These are phyloP conservation scores for Nitzschia sp. DNA, from an alignment of 108 stramenopile species.

Conservation along the genomic window DNA sequence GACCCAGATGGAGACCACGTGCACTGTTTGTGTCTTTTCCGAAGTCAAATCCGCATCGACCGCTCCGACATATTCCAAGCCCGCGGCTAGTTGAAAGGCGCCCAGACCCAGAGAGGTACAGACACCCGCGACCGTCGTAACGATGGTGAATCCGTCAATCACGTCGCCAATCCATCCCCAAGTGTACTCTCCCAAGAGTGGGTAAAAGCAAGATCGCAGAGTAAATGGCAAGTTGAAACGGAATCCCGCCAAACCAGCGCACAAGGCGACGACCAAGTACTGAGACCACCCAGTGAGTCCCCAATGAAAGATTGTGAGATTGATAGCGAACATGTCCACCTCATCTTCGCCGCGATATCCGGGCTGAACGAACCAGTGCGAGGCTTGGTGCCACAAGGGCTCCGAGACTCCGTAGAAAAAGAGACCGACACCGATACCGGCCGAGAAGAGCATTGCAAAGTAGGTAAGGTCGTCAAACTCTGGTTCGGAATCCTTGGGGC, in stretches of 20 bases:
- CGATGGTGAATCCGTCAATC: constrained; percentile 58
- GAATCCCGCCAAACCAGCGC: constrained; percentile 45
- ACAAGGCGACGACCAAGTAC: constrained; percentile 51
- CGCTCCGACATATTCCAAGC: constrained; percentile 40
- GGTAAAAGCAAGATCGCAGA: constrained; percentile 58
- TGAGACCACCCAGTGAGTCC: constrained; percentile 61
- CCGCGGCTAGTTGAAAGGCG: constrained; percentile 45
- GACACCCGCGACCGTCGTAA: constrained; percentile 58
- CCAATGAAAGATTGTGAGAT: constrained; percentile 63
- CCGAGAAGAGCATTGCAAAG: constrained; percentile 66
- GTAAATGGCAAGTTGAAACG: constrained; percentile 51
- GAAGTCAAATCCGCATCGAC: constrained; percentile 20
- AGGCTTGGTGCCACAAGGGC: constrained; percentile 50
- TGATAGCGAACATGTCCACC: constrained; percentile 54
- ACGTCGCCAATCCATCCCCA: constrained; percentile 72
- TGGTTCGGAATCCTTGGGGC: constrained; percentile 37
- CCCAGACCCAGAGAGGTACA: constrained; percentile 65
- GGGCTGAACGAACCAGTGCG: constrained; percentile 30
- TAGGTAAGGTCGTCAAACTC: constrained; percentile 55
- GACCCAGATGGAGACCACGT: constrained; percentile 45
- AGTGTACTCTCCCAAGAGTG: constrained; percentile 55
- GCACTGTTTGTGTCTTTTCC: constrained; percentile 14
- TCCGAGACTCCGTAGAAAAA: constrained; percentile 40
- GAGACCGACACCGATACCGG: constrained; percentile 58
- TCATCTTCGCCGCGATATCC: constrained; percentile 57